A percentile compares a stretch with the other conserved stretches of the same genome.
These are phyloP conservation scores for Clausena lansium DNA, from an alignment of 345 rosid genomes.

Conservation along the genomic window DNA sequence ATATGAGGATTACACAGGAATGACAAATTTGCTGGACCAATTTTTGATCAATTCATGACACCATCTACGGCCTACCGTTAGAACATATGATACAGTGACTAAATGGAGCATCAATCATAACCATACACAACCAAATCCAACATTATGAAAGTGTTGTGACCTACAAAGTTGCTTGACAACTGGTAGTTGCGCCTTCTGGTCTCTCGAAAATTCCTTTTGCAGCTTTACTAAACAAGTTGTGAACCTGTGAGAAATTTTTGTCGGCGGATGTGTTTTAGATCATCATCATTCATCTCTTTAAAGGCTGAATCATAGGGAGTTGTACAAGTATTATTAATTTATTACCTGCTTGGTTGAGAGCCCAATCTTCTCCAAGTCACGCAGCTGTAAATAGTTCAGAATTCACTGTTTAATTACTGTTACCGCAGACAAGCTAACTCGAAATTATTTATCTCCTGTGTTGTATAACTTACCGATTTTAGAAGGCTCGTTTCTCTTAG, in stretches of 20 bases:
- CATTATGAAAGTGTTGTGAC: neutral
- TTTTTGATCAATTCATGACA: neutral
- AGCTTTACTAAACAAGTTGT: constrained; percentile 59
- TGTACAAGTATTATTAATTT: neutral
- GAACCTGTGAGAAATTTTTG: constrained; percentile 31
- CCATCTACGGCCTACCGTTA: neutral
- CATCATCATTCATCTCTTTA: neutral
- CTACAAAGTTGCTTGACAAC: neutral
- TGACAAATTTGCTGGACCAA: neutral
- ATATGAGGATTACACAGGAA: neutral
- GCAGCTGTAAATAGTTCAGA: constrained; percentile 45
- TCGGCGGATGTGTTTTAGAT: too few relatives aligned
- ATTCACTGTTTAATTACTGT: neutral
- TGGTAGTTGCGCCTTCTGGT: constrained; percentile 14
- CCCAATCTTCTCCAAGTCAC: constrained; percentile 76
- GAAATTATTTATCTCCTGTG: neutral
- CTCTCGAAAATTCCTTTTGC: constrained; percentile 55
- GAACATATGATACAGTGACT: neutral
- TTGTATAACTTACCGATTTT: constrained; percentile 41
- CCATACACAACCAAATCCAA: neutral
- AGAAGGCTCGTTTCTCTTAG: constrained; percentile 68
- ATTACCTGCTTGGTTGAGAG: constrained; percentile 76
- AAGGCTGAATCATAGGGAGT: neutral
- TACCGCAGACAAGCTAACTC: neutral
- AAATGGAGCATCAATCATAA: neutral